Evolutionary conservation across 1,139 yeast species (phyloP).

Genomic region (Neolecta irregularis): DNA sequence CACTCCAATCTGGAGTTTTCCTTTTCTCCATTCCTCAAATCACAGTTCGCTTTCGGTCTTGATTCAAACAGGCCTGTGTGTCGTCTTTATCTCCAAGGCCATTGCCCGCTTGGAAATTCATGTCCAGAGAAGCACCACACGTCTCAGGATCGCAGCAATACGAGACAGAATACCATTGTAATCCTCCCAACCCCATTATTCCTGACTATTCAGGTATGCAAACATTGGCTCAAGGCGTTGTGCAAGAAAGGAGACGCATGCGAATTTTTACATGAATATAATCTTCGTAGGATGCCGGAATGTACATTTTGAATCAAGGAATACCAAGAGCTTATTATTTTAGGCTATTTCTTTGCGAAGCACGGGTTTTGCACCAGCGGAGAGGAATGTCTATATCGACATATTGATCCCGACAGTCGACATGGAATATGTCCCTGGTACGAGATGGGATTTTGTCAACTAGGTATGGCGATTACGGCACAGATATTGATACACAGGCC

Average conservation of each 20-base stretch:
- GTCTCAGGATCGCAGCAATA: constrained; percentile 41
- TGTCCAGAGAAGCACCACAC: constrained; percentile 68
- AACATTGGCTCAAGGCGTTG: constrained; percentile 94
- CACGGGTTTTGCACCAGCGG: constrained; percentile 90
- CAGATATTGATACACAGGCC: constrained; percentile 20
- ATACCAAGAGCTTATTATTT: constrained; percentile 1
- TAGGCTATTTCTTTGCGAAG: constrained; percentile 10
- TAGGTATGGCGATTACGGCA: constrained; percentile 32
- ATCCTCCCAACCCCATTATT: neutral
- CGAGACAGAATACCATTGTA: constrained; percentile 35
- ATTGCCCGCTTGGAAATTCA: constrained; percentile 69
- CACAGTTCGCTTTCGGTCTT: constrained; percentile 1
- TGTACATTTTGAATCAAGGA: constrained; percentile 59
- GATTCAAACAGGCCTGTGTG: constrained; percentile 5
- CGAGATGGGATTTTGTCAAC: constrained; percentile 79
- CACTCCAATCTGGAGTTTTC: neutral
- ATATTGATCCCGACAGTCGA: constrained; percentile 76
- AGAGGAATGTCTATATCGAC: constrained; percentile 86
- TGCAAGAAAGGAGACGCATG: constrained; percentile 96
- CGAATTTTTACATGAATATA: constrained; percentile 91
- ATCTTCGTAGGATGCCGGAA: constrained; percentile 90
- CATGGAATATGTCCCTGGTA: constrained; percentile 79
- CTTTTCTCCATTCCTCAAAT: neutral
- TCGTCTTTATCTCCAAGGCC: constrained; percentile 24
- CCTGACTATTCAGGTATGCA: constrained; percentile 41